A percentile compares a stretch with the other conserved stretches of the same genome.
Evolutionary conservation across 345 rosid species (phyloP).

Genomic region (Draba incana): DNA sequence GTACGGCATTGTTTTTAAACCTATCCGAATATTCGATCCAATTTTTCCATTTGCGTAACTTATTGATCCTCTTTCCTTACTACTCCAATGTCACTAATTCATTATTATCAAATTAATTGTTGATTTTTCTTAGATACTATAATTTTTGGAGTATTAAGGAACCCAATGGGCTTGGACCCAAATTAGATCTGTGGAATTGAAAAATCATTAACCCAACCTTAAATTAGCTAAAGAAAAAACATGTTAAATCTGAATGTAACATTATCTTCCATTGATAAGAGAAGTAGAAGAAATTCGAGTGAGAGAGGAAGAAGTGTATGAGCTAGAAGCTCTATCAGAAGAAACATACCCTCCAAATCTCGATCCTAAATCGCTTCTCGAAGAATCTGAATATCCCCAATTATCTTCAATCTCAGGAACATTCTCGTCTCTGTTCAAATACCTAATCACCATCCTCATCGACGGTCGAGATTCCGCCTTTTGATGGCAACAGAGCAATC

Average conservation of each 20-base stretch:
- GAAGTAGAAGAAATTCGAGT: constrained; percentile 42
- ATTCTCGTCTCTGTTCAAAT: constrained; percentile 51
- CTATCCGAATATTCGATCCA: neutral
- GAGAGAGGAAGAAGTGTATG: constrained; percentile 9
- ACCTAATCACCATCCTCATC: constrained; percentile 56
- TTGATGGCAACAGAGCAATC: constrained; percentile 55
- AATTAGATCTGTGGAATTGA: no score
- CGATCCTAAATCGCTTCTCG: constrained; percentile 10
- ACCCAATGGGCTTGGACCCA: neutral
- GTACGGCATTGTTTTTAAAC: neutral
- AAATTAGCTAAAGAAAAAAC: neutral
- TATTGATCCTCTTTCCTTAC: no score
- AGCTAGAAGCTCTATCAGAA: neutral
- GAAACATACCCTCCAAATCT: constrained; percentile 33
- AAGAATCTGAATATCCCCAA: constrained; percentile 26
- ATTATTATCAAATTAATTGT: no score
- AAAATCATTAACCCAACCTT: no score
- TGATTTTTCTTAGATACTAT: no score
- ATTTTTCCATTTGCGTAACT: no score
- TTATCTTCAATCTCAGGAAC: constrained; percentile 39
- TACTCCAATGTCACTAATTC: no score
- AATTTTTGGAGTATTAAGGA: no score
- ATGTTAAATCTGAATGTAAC: neutral
- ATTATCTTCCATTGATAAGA: constrained; percentile 49
- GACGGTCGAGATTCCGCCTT: constrained; percentile 49